Evolutionary conservation across 2,329 filamentous ascomycete genomes (phyloP), one percentile per base, ranked within the genome.

Genomic region (Chaetomiaceae sp.): DNA sequence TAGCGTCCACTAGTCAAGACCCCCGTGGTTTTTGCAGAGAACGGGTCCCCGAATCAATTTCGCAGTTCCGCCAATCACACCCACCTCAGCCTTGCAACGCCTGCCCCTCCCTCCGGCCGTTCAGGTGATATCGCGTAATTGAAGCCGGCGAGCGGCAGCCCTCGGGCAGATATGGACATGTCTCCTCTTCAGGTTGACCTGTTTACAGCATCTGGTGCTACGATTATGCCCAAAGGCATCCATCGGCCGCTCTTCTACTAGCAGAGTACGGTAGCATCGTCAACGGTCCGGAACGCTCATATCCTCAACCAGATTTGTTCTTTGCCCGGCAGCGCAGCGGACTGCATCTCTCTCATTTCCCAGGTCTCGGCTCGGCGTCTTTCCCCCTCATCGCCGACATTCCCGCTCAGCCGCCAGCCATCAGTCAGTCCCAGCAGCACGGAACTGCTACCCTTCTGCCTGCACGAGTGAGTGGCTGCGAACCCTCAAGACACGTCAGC

Each of bases 361-460:
- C 23, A 15, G 17, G 33, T 44, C 17, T 34, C n/a, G n/a, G 31
- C 12, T 49, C 47, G 25, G 19, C 47, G 39, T 27, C 22, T 19
- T 36, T 8, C 19, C 20, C 19, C 23, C 34, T 31, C 17, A 6
- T 42, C 27, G 33, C 17, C 40, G 39, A 25, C 20, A 9, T 46
- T 8, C 25, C n/a, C 17, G 43, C 43, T 25, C 38, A 45, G 46
- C 46, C 52, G 51, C 54, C 42, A 31, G 29, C 29, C 31, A 31
- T 36, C n/a, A n/a, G n/a, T n/a, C n/a, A n/a, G 50, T 50, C 55
- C 57, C 57, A 45, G 48, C 47, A 50, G 44, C 43, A 29, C 44
- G 57, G 57, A 50, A 59, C 55, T 20, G 51, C 47, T 52, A 53
- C 48, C 46, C 40, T 53, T 53, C 23, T 50, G 46, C 40, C 47